A percentile compares a stretch with the other conserved stretches of the same genome.
Evolutionary conservation across 257 asterid species (phyloP).

Genomic region (Salvia rosmarinus): DNA sequence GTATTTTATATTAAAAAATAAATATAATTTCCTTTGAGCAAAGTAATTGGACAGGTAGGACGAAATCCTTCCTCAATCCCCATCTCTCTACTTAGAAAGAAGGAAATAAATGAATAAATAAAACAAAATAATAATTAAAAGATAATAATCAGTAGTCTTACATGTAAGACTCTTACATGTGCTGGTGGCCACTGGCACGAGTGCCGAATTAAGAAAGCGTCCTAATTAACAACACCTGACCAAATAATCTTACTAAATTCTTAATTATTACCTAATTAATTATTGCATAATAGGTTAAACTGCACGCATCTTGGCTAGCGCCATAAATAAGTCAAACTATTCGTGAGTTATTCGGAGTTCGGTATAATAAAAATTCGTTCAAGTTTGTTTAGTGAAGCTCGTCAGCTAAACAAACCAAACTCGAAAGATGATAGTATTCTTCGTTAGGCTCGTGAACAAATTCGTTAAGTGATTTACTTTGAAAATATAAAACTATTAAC

Average conservation of each 20-base stretch:
- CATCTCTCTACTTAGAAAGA: too few species aligned
- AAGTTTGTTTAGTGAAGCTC: too few species aligned
- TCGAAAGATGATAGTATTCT: too few species aligned
- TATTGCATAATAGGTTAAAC: constrained; percentile 25
- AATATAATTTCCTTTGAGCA: not conserved
- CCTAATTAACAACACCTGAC: constrained; percentile 25
- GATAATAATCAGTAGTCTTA: not conserved
- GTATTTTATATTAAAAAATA: not conserved
- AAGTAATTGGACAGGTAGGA: constrained; percentile 17
- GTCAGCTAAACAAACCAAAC: too few species aligned
- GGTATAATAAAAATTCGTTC: too few species aligned
- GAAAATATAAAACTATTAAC: too few species aligned
- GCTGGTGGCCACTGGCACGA: constrained; percentile 47
- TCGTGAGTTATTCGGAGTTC: too few species aligned
- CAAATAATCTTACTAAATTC: constrained; percentile 12
- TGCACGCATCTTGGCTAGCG: constrained; percentile 28
- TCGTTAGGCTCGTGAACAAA: too few species aligned
- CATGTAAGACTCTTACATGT: not conserved
- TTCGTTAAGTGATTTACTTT: too few species aligned
- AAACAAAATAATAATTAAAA: not conserved
- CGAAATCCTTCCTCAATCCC: not conserved
- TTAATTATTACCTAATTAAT: constrained; percentile 17
- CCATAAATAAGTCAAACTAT: too few species aligned
- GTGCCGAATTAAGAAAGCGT: constrained; percentile 29
- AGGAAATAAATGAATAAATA: too few species aligned